Evolutionary conservation across 495 filamentous ascomycete genomes (phyloP).

Genomic region (Tuber indicum): DNA sequence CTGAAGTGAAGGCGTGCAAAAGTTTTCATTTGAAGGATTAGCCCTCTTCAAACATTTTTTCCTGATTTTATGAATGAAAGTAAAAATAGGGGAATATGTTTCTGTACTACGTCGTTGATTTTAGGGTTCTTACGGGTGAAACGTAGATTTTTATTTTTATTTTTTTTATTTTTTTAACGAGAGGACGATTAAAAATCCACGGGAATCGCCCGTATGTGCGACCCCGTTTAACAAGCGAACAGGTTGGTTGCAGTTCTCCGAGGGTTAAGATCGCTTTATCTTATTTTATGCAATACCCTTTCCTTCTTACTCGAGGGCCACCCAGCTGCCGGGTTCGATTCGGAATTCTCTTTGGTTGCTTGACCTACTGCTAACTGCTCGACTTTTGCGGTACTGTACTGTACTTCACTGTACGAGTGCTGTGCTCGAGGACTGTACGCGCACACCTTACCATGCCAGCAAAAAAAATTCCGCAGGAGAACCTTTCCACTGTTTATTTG

Average conservation of each 20-base stretch:
- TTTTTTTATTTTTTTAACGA: background rate
- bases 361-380: background rate
- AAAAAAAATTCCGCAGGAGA: background rate
- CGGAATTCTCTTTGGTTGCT: background rate
- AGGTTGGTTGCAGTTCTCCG: background rate
- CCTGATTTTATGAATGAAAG: background rate
- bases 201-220: background rate
- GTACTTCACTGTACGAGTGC: too few relatives aligned
- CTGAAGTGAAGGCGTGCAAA: background rate
- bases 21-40: background rate
- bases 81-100: background rate
- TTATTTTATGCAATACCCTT: slow-evolving; percentile 1
- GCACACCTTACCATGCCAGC: background rate
- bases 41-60: background rate
- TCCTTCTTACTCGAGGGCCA: background rate
- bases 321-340: background rate
- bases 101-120: background rate
- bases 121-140: background rate
- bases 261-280: background rate
- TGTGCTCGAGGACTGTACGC: too few relatives aligned
- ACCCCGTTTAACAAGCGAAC: background rate
- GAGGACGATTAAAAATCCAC: background rate
- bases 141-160: background rate
- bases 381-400: background rate
- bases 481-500: slow-evolving; percentile 1